These are phyloP conservation scores for Termitomyces sp. DNA, from an alignment of 768 basidiomycete genomes.

Conservation along the genomic window DNA sequence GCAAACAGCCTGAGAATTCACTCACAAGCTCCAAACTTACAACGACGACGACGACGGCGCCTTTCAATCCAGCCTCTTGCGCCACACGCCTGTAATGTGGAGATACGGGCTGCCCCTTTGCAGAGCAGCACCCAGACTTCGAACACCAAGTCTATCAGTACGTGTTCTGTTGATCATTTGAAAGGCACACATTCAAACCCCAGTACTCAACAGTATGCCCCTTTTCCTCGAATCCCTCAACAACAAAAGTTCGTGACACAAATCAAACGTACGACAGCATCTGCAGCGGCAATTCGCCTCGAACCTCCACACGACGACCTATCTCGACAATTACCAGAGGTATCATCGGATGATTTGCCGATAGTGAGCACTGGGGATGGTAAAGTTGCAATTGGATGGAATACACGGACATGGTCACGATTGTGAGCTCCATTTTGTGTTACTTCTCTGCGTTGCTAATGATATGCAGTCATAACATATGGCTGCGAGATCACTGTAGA, in stretches of 20 bases:
- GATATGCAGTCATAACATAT: conserved; percentile 73
- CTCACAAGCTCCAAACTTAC: neutral
- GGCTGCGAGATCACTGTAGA: conserved; percentile 91
- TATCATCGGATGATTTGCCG: conserved; percentile 41
- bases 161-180: neutral
- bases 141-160: neutral
- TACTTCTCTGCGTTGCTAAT: neutral
- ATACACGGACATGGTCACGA: conserved; percentile 65
- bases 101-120: neutral
- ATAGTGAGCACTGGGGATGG: conserved; percentile 52
- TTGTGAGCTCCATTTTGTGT: conserved; percentile 50
- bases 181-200: neutral
- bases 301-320: conserved; percentile 12
- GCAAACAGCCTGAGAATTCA: neutral
- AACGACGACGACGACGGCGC: neutral
- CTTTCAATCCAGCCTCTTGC: neutral
- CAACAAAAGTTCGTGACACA: conserved; percentile 7
- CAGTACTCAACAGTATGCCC: neutral
- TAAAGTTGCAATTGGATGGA: conserved; percentile 72
- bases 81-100: neutral
- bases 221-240: neutral
- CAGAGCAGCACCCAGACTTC: neutral
- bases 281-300: conserved; percentile 18
- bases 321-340: conserved; percentile 20
- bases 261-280: conserved; percentile 16